These are phyloP conservation scores for Malus sylvestris DNA, from an alignment of 306 rosid species.

Conservation along the genomic window DNA sequence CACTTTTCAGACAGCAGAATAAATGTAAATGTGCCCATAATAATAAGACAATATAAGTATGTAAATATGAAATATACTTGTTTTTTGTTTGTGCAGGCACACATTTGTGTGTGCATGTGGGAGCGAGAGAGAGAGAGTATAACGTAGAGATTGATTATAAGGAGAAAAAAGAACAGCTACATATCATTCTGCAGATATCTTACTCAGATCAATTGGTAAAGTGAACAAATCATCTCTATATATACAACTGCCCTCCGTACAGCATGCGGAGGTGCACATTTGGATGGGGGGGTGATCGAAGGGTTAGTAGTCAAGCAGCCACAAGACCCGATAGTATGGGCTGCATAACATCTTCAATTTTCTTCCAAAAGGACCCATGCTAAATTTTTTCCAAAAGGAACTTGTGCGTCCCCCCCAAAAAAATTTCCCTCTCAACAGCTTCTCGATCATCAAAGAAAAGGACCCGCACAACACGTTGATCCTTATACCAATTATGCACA, in stretches of 20 bases:
- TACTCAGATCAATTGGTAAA: constrained; percentile 45
- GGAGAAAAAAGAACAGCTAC: constrained; percentile 22
- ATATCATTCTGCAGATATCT: constrained; percentile 37
- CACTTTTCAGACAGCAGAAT: not conserved
- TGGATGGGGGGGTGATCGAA: constrained; percentile 31
- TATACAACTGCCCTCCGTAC: constrained; percentile 49
- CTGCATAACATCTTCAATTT: constrained; percentile 19
- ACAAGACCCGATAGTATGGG: constrained; percentile 17
- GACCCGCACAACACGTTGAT: constrained; percentile 21
- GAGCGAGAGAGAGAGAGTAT: not conserved
- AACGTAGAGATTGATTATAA: constrained; percentile 9
- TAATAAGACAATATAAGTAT: not conserved
- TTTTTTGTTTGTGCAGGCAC: too few relatives aligned
- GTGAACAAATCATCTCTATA: constrained; percentile 50
- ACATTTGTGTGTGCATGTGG: not conserved
- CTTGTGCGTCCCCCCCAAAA: constrained; percentile 11
- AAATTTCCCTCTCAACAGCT: constrained; percentile 33
- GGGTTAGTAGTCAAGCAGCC: constrained; percentile 52
- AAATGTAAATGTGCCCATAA: constrained; percentile 2
- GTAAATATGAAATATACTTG: not conserved
- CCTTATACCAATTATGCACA: constrained; percentile 40
- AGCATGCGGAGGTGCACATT: constrained; percentile 28
- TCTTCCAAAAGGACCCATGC: constrained; percentile 14
- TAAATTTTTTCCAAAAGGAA: constrained; percentile 16
- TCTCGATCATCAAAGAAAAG: constrained; percentile 16